Evolutionary conservation across 768 basidiomycete genomes (phyloP).

Genomic region (Agrocybe praecox): DNA sequence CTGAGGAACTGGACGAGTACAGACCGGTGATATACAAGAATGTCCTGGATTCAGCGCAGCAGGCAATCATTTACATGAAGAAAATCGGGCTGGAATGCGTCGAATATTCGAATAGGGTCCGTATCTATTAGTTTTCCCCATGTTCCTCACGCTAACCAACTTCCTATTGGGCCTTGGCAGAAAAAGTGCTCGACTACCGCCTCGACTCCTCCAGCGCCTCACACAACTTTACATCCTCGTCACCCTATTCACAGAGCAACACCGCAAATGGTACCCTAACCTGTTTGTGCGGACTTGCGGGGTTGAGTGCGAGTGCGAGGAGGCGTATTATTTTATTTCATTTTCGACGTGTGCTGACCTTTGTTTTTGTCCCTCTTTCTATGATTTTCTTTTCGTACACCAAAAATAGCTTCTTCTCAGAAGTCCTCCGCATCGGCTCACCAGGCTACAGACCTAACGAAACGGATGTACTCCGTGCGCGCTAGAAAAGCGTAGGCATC

Average conservation of each 20-base stretch:
- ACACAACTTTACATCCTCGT: constrained; percentile 36
- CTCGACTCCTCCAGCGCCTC: constrained; percentile 40
- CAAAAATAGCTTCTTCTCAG: constrained; percentile 73
- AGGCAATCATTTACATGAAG: constrained; percentile 82
- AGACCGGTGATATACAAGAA: constrained; percentile 83
- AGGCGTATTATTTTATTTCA: too few species aligned
- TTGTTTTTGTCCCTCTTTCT: neutral
- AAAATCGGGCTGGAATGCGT: constrained; percentile 83
- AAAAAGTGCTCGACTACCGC: constrained; percentile 63
- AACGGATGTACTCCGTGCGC: constrained; percentile 85
- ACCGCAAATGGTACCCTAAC: constrained; percentile 62
- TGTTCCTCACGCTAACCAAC: neutral
- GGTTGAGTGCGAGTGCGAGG: too few species aligned
- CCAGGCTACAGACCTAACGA: constrained; percentile 85
- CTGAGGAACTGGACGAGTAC: constrained; percentile 75
- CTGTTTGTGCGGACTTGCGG: too few species aligned
- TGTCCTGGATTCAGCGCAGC: constrained; percentile 87
- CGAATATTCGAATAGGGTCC: constrained; percentile 63
- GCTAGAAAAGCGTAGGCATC: constrained; percentile 88
- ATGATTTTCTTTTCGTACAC: neutral
- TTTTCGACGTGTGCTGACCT: too few species aligned
- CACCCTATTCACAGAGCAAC: too few species aligned
- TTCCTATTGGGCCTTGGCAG: constrained; percentile 39
- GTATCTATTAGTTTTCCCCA: constrained; percentile 16
- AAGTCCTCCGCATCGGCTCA: constrained; percentile 81